Conservation (phyloP, 2,329 filamentous ascomycete genomes). For the Esteya vermicola region DNA sequence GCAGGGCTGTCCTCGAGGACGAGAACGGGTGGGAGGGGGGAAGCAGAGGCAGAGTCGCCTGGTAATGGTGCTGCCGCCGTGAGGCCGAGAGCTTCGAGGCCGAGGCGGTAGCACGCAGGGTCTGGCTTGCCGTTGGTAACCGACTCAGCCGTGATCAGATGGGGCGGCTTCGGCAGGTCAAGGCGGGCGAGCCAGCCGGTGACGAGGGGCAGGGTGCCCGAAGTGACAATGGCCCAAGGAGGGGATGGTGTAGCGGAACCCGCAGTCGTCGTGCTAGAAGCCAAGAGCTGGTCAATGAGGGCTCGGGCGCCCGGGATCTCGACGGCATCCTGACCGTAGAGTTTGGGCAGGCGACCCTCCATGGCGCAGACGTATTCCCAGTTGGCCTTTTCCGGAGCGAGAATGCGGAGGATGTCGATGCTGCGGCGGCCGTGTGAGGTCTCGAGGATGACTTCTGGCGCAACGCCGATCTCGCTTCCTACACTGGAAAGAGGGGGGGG, state of each 20-base stretch:
- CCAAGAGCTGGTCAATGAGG: constrained; percentile 54
- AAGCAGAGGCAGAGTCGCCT: too few species aligned
- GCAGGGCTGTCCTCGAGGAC: constrained; percentile 85
- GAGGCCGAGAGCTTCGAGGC: constrained; percentile 45
- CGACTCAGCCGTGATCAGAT: constrained; percentile 62
- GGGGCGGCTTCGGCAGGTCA: constrained; percentile 47
- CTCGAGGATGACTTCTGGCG: constrained; percentile 70
- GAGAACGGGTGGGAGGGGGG: constrained; percentile 41
- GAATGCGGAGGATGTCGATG: constrained; percentile 70
- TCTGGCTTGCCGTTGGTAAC: constrained; percentile 65
- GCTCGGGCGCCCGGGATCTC: constrained; percentile 74
- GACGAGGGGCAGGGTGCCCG: constrained; percentile 54
- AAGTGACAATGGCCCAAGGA: constrained; percentile 80
- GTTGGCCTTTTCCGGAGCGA: constrained; percentile 74
- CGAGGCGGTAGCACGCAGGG: constrained; percentile 58
- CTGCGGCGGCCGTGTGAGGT: constrained; percentile 84
- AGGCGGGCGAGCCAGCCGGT: constrained; percentile 59
- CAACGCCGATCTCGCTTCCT: constrained; percentile 69
- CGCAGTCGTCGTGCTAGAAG: too few species aligned
- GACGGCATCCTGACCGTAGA: constrained; percentile 62
- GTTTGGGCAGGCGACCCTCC: constrained; percentile 63
- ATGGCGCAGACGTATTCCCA: constrained; percentile 78
- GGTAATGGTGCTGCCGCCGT: constrained; percentile 20
- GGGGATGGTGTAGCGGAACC: constrained; percentile 23
- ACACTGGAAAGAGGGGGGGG: too few species aligned